These are phyloP conservation scores for Hydrangea macrophylla DNA, from an alignment of 148 eudicot genomes.

Conservation along the genomic window DNA sequence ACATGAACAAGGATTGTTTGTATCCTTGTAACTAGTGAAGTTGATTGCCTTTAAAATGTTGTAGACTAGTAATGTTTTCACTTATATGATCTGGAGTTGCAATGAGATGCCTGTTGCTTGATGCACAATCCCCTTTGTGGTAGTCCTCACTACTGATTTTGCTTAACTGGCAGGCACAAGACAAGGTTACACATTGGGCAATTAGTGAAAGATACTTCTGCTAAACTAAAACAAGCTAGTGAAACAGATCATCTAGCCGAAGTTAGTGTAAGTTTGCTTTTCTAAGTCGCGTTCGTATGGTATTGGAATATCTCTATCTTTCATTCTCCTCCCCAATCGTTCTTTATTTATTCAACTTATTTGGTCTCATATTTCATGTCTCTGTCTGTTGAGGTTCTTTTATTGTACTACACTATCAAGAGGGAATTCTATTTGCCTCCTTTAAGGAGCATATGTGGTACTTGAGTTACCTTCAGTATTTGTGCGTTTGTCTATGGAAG, in stretches of 20 bases:
- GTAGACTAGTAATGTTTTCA: too few species aligned
- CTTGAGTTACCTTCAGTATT: too few species aligned
- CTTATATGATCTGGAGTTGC: too few species aligned
- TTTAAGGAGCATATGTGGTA: too few species aligned
- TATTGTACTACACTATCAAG: too few species aligned
- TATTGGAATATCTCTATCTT: neutral
- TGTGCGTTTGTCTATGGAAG: neutral
- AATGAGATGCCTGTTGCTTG: neutral
- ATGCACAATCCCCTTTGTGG: neutral
- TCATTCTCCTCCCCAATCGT: neutral
- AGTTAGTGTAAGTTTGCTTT: constrained; percentile 60
- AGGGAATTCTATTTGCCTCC: too few species aligned
- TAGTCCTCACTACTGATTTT: constrained; percentile 2
- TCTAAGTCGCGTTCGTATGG: neutral
- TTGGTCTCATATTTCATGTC: neutral
- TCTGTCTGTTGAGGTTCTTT: neutral
- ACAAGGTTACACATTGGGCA: constrained; percentile 80
- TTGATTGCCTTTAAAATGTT: too few species aligned
- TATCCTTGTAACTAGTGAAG: too few species aligned
- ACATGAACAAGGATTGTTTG: too few species aligned
- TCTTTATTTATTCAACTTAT: neutral
- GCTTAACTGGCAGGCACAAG: constrained; percentile 50
- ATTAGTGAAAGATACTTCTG: constrained; percentile 82
- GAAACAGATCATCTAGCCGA: constrained; percentile 59
- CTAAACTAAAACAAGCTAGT: constrained; percentile 87